These are phyloP conservation scores for Botrytis medusae DNA, from an alignment of 2,329 filamentous ascomycete species.

Conservation along the genomic window DNA sequence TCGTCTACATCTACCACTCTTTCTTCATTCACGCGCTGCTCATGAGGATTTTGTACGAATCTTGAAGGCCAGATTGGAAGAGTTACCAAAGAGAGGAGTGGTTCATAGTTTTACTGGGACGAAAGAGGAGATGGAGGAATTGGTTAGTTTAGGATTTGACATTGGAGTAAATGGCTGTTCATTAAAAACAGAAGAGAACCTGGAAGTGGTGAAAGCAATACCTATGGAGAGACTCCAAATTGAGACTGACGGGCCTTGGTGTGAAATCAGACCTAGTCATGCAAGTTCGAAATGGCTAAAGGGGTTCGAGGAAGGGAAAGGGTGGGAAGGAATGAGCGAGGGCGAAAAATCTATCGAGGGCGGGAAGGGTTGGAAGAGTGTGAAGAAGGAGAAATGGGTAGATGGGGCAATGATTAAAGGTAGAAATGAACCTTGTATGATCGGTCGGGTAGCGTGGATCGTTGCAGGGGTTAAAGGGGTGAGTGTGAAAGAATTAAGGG, in stretches of 20 bases:
- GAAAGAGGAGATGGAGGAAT: slow-evolving; percentile 74
- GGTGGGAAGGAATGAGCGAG: slow-evolving; percentile 29
- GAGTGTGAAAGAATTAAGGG: slow-evolving; percentile 76
- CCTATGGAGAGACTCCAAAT: slow-evolving; percentile 81
- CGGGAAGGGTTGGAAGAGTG: slow-evolving; percentile 64
- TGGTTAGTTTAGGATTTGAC: slow-evolving; percentile 79
- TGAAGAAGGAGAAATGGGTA: slow-evolving; percentile 96
- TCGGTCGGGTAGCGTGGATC: slow-evolving; percentile 82
- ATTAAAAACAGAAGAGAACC: slow-evolving; percentile 90
- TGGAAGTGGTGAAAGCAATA: slow-evolving; percentile 77
- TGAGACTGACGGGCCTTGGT: slow-evolving; percentile 98
- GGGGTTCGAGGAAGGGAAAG: slow-evolving; percentile 33
- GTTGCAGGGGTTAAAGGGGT: slow-evolving; percentile 85
- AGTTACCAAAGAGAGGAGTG: slow-evolving; percentile 72
- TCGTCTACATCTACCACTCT: slow-evolving; percentile 79
- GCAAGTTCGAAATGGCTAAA: slow-evolving; percentile 54
- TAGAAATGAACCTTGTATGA: slow-evolving; percentile 87
- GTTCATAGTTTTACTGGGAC: slow-evolving; percentile 97
- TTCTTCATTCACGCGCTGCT: slow-evolving; percentile 87
- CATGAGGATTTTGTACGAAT: slow-evolving; percentile 79
- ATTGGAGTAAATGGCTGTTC: slow-evolving; percentile 97
- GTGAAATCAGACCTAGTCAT: slow-evolving; percentile 87
- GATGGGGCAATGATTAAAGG: slow-evolving; percentile 90
- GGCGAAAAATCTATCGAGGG: slow-evolving; percentile 25
- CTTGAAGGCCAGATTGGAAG: slow-evolving; percentile 62